Percentiles rank a stretch among this genome's conserved stretches.
Evolutionary conservation across 1,284 basidiomycete genomes (phyloP).

Genomic region (Pholiota adiposa): DNA sequence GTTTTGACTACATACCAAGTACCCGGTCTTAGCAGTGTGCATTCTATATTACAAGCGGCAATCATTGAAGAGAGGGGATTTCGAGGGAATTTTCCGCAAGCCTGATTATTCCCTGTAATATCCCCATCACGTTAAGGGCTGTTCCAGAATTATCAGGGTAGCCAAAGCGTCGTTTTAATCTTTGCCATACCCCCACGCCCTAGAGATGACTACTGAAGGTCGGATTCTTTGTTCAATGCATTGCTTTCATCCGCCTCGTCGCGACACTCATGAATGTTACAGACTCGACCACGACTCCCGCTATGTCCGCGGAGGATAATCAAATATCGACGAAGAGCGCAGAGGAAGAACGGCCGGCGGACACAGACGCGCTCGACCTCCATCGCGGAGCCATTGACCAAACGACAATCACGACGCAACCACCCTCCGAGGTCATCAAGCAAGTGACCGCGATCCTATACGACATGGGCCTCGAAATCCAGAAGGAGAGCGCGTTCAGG

Average conservation of each 20-base stretch:
- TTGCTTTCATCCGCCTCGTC: background rate
- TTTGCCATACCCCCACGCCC: background rate
- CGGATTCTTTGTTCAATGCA: background rate
- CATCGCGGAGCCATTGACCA: conserved; percentile 95
- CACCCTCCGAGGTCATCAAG: conserved; percentile 83
- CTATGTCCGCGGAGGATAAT: background rate
- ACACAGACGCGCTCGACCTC: conserved; percentile 53
- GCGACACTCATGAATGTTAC: background rate
- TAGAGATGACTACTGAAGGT: background rate
- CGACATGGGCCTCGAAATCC: conserved; percentile 87
- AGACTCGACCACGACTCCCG: background rate
- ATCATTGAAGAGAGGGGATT: conserved; percentile 12
- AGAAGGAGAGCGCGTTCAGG: conserved; percentile 84
- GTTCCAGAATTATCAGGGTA: background rate
- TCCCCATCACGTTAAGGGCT: background rate
- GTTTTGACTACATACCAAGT: too few relatives aligned
- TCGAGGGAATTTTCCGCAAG: background rate
- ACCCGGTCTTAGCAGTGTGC: background rate
- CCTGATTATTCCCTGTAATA: conserved; percentile 1
- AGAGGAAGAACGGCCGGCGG: too few relatives aligned
- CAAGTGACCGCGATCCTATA: conserved; percentile 77
- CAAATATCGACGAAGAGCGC: too few relatives aligned
- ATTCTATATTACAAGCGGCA: background rate
- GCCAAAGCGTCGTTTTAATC: background rate
- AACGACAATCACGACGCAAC: conserved; percentile 82